Evolutionary conservation across 2,329 filamentous ascomycete species (phyloP).

Genomic region (Fusarium zealandicum): DNA sequence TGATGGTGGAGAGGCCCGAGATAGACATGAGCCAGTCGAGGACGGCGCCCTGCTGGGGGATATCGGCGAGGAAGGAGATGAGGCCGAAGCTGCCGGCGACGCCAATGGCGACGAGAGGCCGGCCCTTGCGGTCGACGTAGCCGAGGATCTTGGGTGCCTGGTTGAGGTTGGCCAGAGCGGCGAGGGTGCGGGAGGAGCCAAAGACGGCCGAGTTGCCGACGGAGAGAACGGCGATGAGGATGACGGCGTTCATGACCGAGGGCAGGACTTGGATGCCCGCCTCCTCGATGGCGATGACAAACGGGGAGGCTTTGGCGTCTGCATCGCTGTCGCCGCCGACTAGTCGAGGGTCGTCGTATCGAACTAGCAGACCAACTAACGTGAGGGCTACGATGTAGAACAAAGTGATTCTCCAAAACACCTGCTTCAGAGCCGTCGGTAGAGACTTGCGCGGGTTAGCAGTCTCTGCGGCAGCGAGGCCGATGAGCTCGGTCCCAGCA

Average conservation of each 20-base stretch:
- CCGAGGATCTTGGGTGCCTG: constrained; percentile 80
- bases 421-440: constrained; percentile 88
- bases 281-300: constrained; percentile 89
- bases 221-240: constrained; percentile 87
- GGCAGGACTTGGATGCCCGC: constrained; percentile 83
- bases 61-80: constrained; percentile 78
- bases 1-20: constrained; percentile 75
- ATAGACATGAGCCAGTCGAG: constrained; percentile 83
- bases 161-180: constrained; percentile 85
- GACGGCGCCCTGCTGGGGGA: constrained; percentile 64
- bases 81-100: constrained; percentile 74
- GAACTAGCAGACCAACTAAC: constrained; percentile 83
- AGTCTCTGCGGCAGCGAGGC: constrained; percentile 79
- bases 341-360: constrained; percentile 71
- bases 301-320: constrained; percentile 81
- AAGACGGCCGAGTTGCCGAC: constrained; percentile 94
- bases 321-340: constrained; percentile 62
- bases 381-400: constrained; percentile 88
- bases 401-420: constrained; percentile 91
- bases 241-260: constrained; percentile 93
- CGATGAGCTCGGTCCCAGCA: constrained; percentile 77
- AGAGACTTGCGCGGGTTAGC: constrained; percentile 82
- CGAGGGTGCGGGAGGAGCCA: constrained; percentile 87
- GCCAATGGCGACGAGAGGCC: constrained; percentile 76
- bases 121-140: constrained; percentile 84